phyloP scores from a whole-genome alignment of 1,284 basidiomycete species.

The Tylopilus sp. region DNA sequence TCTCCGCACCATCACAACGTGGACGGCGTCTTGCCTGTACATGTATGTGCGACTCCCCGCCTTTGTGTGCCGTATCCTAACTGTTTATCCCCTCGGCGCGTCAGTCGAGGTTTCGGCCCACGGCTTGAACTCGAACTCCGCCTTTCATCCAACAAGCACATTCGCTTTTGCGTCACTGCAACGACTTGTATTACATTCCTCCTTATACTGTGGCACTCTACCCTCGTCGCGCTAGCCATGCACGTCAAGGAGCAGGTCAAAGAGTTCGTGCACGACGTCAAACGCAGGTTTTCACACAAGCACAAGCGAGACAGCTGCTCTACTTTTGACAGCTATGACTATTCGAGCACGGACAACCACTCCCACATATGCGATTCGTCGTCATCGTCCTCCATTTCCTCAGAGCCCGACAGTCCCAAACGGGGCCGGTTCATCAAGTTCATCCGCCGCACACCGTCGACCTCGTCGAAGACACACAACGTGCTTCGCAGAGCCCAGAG shows the following conservation, averaged over 20 bases:
- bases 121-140: not conserved
- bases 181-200: not conserved
- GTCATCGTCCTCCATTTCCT: slow-evolving; percentile 16
- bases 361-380: slow-evolving; percentile 10
- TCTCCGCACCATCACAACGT: slow-evolving; percentile 11
- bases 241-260: slow-evolving; percentile 35
- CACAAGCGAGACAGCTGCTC: slow-evolving; percentile 22
- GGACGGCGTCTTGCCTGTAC: not conserved
- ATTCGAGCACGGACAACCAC: slow-evolving; percentile 17
- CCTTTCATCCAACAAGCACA: not conserved
- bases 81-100: not conserved
- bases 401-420: slow-evolving; percentile 3
- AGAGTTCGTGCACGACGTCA: slow-evolving; percentile 34
- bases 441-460: slow-evolving; percentile 18
- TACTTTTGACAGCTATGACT: slow-evolving; percentile 14
- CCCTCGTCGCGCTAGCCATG: slow-evolving; percentile 23
- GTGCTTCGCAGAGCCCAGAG: slow-evolving; percentile 11
- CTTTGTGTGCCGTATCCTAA: not conserved
- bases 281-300: slow-evolving; percentile 32
- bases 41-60: slow-evolving; percentile 1
- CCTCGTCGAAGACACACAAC: slow-evolving; percentile 5
- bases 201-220: not conserved
- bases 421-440: slow-evolving; percentile 14
- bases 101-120: not conserved
- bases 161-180: not conserved